A percentile compares a stretch with the other conserved stretches of the same genome.
Conservation (phyloP, 306 rosid species). For the Astragalus glycyphyllos region DNA sequence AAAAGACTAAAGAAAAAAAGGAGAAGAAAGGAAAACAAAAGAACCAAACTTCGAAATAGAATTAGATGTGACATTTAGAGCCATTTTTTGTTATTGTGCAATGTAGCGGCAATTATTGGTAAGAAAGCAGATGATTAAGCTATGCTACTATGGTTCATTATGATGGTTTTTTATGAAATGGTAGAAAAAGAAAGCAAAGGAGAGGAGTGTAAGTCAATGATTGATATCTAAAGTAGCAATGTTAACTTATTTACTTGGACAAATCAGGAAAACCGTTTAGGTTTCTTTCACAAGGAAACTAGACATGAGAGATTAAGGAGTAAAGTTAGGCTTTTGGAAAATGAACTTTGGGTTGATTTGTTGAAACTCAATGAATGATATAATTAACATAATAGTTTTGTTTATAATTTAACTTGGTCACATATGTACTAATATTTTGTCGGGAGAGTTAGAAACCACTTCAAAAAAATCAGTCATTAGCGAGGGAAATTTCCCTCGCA, state of each 20-base stretch:
- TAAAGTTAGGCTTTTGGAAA: constrained; percentile 21
- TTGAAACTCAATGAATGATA: too few species aligned
- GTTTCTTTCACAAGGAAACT: background rate
- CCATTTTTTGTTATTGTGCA: background rate
- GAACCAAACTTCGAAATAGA: background rate
- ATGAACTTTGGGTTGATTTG: too few species aligned
- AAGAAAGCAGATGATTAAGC: background rate
- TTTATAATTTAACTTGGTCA: too few species aligned
- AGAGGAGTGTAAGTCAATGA: background rate
- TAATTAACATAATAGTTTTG: too few species aligned
- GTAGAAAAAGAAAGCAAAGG: background rate
- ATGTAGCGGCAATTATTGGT: constrained; percentile 35
- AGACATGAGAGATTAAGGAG: background rate
- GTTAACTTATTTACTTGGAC: background rate
- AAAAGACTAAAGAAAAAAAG: background rate
- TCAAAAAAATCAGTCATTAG: too few species aligned
- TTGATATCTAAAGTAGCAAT: background rate
- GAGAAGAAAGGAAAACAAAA: background rate
- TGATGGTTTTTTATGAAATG: constrained; percentile 17
- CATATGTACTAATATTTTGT: too few species aligned
- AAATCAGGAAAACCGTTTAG: constrained; percentile 6
- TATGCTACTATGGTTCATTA: constrained; percentile 11
- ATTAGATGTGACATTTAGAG: constrained; percentile 7
- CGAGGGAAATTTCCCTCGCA: too few species aligned
- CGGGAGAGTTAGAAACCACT: too few species aligned